These are phyloP conservation scores for Eremothecium sinecaudum DNA, from an alignment of 1,139 yeast genomes.

Conservation along the genomic window DNA sequence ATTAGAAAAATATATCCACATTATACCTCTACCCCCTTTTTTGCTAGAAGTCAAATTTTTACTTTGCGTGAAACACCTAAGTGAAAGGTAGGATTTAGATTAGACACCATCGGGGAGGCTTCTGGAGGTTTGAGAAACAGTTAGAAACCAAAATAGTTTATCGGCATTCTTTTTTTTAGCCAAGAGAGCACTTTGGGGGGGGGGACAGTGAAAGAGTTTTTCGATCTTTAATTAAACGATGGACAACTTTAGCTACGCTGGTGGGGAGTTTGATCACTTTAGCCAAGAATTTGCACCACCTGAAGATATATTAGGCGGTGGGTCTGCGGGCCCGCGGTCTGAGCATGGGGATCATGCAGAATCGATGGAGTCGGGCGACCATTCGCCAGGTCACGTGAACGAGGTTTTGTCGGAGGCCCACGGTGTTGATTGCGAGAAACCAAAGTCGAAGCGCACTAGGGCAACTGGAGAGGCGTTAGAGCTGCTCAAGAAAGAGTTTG, in stretches of 20 bases:
- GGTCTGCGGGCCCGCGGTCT: conserved; percentile 2
- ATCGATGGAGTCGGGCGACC: neutral
- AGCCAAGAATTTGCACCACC: conserved; percentile 8
- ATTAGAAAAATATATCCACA: no score
- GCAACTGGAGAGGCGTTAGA: conserved; percentile 82
- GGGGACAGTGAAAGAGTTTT: neutral
- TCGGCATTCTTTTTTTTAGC: no score
- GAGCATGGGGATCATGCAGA: no score
- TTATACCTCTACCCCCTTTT: conserved; percentile 1
- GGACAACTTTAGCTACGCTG: conserved; percentile 8
- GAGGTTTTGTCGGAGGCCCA: conserved; percentile 4
- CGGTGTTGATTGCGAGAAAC: conserved; percentile 8
- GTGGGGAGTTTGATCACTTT: conserved; percentile 6
- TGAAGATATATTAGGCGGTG: conserved; percentile 3
- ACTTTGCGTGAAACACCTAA: conserved; percentile 1
- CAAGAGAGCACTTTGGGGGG: neutral
- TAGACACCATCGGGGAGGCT: no score
- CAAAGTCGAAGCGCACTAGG: conserved; percentile 38
- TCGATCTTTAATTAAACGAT: no score
- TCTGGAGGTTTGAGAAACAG: no score
- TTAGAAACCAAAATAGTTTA: no score
- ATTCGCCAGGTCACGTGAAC: conserved; percentile 3
- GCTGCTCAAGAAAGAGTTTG: conserved; percentile 60
- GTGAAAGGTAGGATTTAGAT: no score
- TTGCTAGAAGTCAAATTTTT: neutral